phyloP scores from a whole-genome alignment of 129 eudicot species.

The Gnaphalium uliginosum region DNA sequence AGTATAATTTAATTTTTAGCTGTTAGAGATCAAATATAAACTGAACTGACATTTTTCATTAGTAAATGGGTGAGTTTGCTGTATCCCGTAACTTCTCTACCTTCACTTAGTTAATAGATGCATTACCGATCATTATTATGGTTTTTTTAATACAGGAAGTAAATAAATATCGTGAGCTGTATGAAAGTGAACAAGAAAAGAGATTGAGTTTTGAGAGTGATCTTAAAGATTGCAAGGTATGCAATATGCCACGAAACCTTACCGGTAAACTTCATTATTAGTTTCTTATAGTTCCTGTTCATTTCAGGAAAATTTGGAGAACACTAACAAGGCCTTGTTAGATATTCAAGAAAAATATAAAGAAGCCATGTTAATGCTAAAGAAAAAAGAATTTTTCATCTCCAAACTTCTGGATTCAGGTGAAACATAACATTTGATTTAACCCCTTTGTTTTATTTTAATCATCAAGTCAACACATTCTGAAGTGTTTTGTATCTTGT shows the following conservation, averaged over 20 bases:
- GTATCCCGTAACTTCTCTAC: neutral
- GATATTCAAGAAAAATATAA: constrained; percentile 64
- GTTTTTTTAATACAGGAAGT: constrained; percentile 50
- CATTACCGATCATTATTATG: constrained; percentile 13
- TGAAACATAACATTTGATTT: constrained; percentile 25
- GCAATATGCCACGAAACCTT: constrained; percentile 3
- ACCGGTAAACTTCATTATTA: neutral
- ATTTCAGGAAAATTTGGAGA: constrained; percentile 60
- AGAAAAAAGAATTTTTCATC: constrained; percentile 69
- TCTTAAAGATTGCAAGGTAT: constrained; percentile 87
- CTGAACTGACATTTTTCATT: neutral
- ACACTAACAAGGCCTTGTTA: constrained; percentile 51
- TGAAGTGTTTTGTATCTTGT: neutral
- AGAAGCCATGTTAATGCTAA: constrained; percentile 49
- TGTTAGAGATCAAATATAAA: neutral
- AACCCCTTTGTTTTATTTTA: neutral
- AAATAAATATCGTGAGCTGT: constrained; percentile 60
- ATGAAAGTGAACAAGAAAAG: constrained; percentile 64
- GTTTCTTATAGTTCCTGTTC: constrained; percentile 13
- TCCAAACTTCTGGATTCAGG: constrained; percentile 79
- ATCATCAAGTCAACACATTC: neutral
- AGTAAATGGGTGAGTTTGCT: neutral
- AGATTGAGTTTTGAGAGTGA: constrained; percentile 56
- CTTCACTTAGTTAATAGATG: neutral
- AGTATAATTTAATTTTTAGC: neutral